These are phyloP conservation scores for Eucalyptus victrix DNA, from an alignment of 345 rosid genomes.

Conservation along the genomic window DNA sequence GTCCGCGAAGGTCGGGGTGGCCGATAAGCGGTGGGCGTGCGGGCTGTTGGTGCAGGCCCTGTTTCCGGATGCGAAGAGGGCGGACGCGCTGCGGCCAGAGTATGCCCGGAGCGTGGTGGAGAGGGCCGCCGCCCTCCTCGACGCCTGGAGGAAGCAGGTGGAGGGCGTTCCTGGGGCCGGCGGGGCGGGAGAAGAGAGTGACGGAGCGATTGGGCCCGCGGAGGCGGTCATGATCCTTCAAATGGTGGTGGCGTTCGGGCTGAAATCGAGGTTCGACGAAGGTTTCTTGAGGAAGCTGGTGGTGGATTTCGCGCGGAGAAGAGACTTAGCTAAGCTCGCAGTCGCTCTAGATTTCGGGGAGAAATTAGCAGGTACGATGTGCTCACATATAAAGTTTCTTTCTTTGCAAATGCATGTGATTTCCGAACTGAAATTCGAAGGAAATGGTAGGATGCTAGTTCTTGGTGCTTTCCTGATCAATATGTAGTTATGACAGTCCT, in stretches of 20 bases:
- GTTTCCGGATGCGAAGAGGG: slow-evolving; percentile 14
- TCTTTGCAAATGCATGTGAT: background rate
- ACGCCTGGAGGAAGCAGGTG: slow-evolving; percentile 24
- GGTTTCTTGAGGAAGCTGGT: slow-evolving; percentile 36
- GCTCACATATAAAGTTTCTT: background rate
- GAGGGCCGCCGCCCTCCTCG: slow-evolving; percentile 17
- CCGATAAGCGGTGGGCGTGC: slow-evolving; percentile 57
- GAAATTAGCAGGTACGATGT: slow-evolving; percentile 29
- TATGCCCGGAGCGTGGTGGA: slow-evolving; percentile 20
- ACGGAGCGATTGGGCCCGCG: slow-evolving; percentile 23
- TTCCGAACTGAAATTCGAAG: background rate
- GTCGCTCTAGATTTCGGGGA: slow-evolving; percentile 21
- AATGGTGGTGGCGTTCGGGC: slow-evolving; percentile 31
- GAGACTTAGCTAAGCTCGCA: slow-evolving; percentile 49
- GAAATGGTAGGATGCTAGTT: background rate
- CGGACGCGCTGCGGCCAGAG: background rate
- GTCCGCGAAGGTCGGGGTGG: slow-evolving; percentile 19
- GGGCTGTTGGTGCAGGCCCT: slow-evolving; percentile 41
- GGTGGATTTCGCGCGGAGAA: slow-evolving; percentile 28
- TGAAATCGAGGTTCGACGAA: slow-evolving; percentile 27
- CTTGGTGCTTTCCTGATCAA: background rate
- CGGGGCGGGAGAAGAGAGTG: background rate
- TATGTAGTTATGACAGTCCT: background rate
- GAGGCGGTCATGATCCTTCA: slow-evolving; percentile 53
- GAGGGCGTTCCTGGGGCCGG: background rate